Percentiles rank a stretch among this genome's conserved stretches.
phyloP scores from a whole-genome alignment of 768 basidiomycete genomes.

The Termitomyces sp. region DNA sequence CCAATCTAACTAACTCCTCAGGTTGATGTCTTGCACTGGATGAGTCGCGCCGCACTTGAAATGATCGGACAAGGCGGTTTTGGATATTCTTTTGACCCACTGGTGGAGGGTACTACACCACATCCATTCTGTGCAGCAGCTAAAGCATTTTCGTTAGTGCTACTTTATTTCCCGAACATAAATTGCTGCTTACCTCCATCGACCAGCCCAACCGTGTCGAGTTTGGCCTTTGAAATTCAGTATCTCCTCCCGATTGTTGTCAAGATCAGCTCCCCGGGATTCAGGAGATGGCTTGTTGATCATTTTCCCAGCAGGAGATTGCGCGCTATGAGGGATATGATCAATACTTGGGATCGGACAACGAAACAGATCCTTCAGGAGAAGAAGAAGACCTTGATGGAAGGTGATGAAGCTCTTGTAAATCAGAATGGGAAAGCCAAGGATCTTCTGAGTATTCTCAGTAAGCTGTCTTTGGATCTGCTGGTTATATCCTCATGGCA shows the following conservation, averaged over 20 bases:
- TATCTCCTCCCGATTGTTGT: neutral
- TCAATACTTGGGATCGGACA: slow-evolving; percentile 4
- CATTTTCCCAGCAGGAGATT: neutral
- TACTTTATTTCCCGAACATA: neutral
- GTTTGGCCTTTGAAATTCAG: neutral
- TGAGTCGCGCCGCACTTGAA: slow-evolving; percentile 10
- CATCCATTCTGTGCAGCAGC: too few relatives aligned
- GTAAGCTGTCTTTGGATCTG: neutral
- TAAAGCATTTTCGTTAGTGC: slow-evolving; percentile 5
- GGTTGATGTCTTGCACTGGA: slow-evolving; percentile 15
- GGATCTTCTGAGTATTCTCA: neutral
- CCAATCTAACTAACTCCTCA: slow-evolving; percentile 1
- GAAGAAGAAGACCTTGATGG: slow-evolving; percentile 4
- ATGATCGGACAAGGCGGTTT: slow-evolving; percentile 12
- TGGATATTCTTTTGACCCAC: slow-evolving; percentile 13
- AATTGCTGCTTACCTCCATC: neutral
- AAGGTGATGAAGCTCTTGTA: slow-evolving; percentile 1
- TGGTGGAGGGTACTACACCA: neutral
- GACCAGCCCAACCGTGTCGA: neutral
- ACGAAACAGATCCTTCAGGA: slow-evolving; percentile 1
- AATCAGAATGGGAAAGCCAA: neutral
- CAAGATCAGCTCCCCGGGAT: neutral
- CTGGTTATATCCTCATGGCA: neutral
- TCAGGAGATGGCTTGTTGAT: slow-evolving; percentile 8
- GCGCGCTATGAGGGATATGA: neutral